Conservation (phyloP, 345 rosid species). For the Pistacia integerrima region DNA sequence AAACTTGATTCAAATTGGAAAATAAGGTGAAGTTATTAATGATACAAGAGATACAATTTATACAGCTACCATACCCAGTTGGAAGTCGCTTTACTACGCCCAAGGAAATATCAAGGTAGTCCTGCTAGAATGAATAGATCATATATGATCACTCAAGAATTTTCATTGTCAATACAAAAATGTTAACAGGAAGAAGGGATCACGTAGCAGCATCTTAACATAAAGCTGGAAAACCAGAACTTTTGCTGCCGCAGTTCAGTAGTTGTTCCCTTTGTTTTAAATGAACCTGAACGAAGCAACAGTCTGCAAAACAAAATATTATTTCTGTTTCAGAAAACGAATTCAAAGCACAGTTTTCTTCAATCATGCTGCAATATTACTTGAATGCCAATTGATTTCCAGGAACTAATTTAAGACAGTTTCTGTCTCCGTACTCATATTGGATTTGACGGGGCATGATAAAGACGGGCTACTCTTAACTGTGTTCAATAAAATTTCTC, state of each 20-base stretch:
- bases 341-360: not conserved
- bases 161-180: not conserved
- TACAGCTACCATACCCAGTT: too few relatives aligned
- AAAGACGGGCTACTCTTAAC: not conserved
- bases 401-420: too few relatives aligned
- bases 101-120: too few relatives aligned
- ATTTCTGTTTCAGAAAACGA: conserved; percentile 10
- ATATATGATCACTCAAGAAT: not conserved
- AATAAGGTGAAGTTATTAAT: too few relatives aligned
- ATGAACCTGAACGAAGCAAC: conserved; percentile 76
- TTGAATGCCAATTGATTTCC: too few relatives aligned
- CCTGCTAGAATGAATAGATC: too few relatives aligned
- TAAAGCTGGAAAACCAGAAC: not conserved
- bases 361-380: not conserved
- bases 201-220: not conserved
- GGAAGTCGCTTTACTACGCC: too few relatives aligned
- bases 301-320: conserved; percentile 44
- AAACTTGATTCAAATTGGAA: too few relatives aligned
- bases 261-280: conserved; percentile 28
- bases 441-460: too few relatives aligned
- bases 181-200: not conserved
- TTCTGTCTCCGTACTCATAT: not conserved
- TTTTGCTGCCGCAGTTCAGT: not conserved
- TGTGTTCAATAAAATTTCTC: too few relatives aligned
- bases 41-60: too few relatives aligned